Evolutionary conservation across 2,329 filamentous ascomycete species (phyloP), one percentile per base, ranked within the genome.

Genomic region (Aplosporella prunicola): DNA sequence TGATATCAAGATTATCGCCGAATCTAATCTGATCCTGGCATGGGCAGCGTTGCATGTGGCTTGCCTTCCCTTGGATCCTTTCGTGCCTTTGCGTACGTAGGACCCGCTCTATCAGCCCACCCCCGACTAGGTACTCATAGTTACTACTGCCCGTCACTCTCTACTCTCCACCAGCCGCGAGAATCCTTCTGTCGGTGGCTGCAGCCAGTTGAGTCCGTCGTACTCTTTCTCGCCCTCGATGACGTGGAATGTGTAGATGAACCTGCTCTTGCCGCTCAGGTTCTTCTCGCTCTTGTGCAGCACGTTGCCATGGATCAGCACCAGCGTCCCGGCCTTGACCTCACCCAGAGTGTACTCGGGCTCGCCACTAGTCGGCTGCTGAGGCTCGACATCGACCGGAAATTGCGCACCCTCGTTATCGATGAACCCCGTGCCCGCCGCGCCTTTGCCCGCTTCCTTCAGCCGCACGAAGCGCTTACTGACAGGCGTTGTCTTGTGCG

Each of bases 231-330:
- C 74, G 0, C 82, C 83, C 63, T 96, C 91, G 52, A 96, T 96
- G 41, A 93, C 76, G 66, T 98, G 91, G 58, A 96, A 98, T 0
- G 91, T 96, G 62, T 96, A 98, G 37, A 95, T 94, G 56, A 91
- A 93, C 47, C 89, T 72, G 15, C 88, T 87, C 68, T 85, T 89
- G 46, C 72, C 63, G 57, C 88, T 93, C 39, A 75, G 72, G 57
- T 98, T 98, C 69, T 74, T 84, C 73, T 94, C 87, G 57, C 88
- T 95, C 75, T 93, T 93, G 63, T 98, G 91, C 64, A 96, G 58
- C 50, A 95, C 64, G 60, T 96, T 96, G 2, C 91, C 91, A 64
- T 98, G 89, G 47, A 98, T 96, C 44, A 98, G 63, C 32, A 96
- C 87, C 59, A 98, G 60, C 31, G 82, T 83, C 0, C 91, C 91